Conservation (phyloP, 2,329 filamentous ascomycete genomes). For the Helotiales sp. region DNA sequence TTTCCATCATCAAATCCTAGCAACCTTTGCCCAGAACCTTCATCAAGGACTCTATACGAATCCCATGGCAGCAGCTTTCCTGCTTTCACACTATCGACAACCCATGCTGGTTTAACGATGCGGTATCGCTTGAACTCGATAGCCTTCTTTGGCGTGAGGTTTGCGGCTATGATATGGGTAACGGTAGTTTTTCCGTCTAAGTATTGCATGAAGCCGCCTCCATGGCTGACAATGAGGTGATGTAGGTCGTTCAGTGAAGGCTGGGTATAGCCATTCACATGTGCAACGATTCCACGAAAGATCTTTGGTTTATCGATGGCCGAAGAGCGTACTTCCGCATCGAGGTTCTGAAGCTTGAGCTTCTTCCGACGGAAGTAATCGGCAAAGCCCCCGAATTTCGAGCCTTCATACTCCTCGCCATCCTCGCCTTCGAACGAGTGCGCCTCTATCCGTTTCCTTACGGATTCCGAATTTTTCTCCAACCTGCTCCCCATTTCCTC, state of each 20-base stretch:
- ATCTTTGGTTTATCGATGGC: slow-evolving; percentile 74
- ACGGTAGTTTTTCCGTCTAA: slow-evolving; percentile 91
- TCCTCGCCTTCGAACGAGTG: slow-evolving; percentile 78
- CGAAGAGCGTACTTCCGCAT: slow-evolving; percentile 73
- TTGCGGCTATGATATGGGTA: slow-evolving; percentile 93
- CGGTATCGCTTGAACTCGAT: slow-evolving; percentile 86
- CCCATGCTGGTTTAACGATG: slow-evolving; percentile 92
- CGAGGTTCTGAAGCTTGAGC: slow-evolving; percentile 93
- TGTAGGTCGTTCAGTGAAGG: slow-evolving; percentile 89
- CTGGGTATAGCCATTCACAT: slow-evolving; percentile 95
- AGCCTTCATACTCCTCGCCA: slow-evolving; percentile 88
- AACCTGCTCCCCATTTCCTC: slow-evolving; percentile 56
- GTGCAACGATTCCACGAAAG: slow-evolving; percentile 86
- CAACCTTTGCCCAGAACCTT: slow-evolving; percentile 79
- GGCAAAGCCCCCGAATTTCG: slow-evolving; percentile 82
- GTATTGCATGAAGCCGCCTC: slow-evolving; percentile 94
- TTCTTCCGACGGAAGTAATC: slow-evolving; percentile 97
- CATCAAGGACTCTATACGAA: slow-evolving; percentile 79
- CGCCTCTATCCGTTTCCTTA: slow-evolving; percentile 60
- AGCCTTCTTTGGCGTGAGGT: slow-evolving; percentile 87
- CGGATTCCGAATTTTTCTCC: slow-evolving; percentile 62
- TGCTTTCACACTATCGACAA: slow-evolving; percentile 83
- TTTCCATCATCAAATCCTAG: slow-evolving; percentile 63
- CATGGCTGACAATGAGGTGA: slow-evolving; percentile 83
- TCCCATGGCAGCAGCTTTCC: slow-evolving; percentile 85